phyloP scores from a whole-genome alignment of 768 basidiomycete species.

The Boletus rubescentipes region DNA sequence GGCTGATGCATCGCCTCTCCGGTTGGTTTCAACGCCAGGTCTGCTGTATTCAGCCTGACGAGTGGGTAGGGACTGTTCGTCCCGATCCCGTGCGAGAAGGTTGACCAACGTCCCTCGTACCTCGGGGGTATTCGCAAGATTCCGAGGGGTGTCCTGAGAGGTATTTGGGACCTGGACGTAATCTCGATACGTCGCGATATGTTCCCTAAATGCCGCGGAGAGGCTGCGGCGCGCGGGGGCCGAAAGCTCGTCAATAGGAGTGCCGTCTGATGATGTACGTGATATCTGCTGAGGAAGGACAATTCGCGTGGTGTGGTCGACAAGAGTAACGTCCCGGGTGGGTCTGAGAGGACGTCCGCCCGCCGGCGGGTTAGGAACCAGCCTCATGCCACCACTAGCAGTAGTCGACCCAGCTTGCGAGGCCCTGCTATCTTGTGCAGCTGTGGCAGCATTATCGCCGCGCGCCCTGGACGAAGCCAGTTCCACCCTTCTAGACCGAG shows the following conservation, averaged over 20 bases:
- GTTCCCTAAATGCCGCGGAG: slow-evolving; percentile 23
- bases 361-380: slow-evolving; percentile 2
- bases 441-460: not conserved
- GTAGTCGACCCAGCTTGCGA: not conserved
- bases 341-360: slow-evolving; percentile 17
- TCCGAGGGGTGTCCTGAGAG: slow-evolving; percentile 19
- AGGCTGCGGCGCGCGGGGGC: slow-evolving; percentile 17
- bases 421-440: not conserved
- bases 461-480: slow-evolving; percentile 16
- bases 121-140: slow-evolving; percentile 23
- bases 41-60: slow-evolving; percentile 11
- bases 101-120: slow-evolving; percentile 24
- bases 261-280: slow-evolving; percentile 25
- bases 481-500: slow-evolving; percentile 25
- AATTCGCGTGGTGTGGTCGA: slow-evolving; percentile 19
- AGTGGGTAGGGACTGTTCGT: slow-evolving; percentile 10
- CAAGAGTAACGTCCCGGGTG: slow-evolving; percentile 15
- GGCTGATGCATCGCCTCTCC: slow-evolving; percentile 8
- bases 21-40: slow-evolving; percentile 1
- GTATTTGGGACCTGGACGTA: not conserved
- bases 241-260: slow-evolving; percentile 18
- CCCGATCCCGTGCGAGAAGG: slow-evolving; percentile 26
- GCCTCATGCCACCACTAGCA: slow-evolving; percentile 1
- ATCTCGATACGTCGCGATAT: slow-evolving; percentile 17
- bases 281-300: slow-evolving; percentile 22